phyloP scores from a whole-genome alignment of 345 rosid genomes.

The Salix dunnii region DNA sequence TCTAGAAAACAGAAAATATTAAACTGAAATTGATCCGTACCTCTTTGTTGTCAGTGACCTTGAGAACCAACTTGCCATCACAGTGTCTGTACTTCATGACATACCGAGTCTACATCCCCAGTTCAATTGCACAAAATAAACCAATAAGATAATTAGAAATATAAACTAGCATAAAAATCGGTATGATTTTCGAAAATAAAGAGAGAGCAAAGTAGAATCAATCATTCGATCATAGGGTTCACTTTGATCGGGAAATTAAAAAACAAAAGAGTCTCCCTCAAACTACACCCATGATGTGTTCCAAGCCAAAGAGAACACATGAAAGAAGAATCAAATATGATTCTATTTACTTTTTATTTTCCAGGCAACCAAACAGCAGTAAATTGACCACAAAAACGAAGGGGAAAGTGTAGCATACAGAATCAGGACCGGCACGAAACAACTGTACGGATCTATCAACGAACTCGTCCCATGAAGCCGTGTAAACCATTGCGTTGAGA shows the following conservation, averaged over 20 bases:
- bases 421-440: constrained; percentile 87
- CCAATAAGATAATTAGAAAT: background rate
- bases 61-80: constrained; percentile 92
- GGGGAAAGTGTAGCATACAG: constrained; percentile 41
- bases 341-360: background rate
- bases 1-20: background rate
- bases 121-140: constrained; percentile 1
- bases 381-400: background rate
- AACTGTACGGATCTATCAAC: constrained; percentile 32
- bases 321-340: background rate
- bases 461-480: constrained; percentile 20
- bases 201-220: background rate
- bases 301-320: background rate
- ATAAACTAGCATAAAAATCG: background rate
- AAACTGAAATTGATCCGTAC: constrained; percentile 25
- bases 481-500: constrained; percentile 11
- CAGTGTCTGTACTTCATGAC: constrained; percentile 87
- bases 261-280: background rate
- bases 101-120: constrained; percentile 66
- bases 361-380: constrained; percentile 19
- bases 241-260: background rate
- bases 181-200: background rate
- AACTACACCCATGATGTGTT: background rate
- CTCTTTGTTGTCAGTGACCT: constrained; percentile 97
- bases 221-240: constrained; percentile 2